Evolutionary conservation across 2,329 filamentous ascomycete genomes (phyloP).

Genomic region (Xylaria sp.): DNA sequence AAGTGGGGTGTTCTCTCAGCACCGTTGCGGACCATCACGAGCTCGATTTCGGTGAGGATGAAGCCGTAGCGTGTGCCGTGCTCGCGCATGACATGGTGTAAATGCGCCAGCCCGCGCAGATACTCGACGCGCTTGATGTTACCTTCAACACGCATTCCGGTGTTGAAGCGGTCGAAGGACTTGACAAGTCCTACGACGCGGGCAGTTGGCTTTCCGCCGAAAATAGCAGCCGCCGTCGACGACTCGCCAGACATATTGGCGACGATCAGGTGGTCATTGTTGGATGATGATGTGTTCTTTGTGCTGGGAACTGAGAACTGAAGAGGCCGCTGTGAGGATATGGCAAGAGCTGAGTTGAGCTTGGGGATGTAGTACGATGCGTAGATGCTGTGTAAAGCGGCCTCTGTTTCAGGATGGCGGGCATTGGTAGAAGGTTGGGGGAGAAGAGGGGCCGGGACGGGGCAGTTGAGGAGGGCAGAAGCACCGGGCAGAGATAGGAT

Average conservation of each 20-base stretch:
- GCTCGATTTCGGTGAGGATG: slow-evolving; percentile 95
- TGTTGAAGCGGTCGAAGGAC: slow-evolving; percentile 94
- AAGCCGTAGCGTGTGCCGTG: slow-evolving; percentile 94
- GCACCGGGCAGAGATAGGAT: slow-evolving; percentile 80
- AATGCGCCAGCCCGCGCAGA: slow-evolving; percentile 83
- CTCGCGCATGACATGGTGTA: slow-evolving; percentile 93
- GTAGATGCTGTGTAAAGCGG: slow-evolving; percentile 79
- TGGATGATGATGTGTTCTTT: slow-evolving; percentile 44
- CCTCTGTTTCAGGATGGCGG: slow-evolving; percentile 81
- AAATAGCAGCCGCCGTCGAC: slow-evolving; percentile 65
- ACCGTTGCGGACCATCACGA: slow-evolving; percentile 88
- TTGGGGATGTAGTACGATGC: slow-evolving; percentile 84
- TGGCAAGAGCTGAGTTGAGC: slow-evolving; percentile 83
- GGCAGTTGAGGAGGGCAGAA: slow-evolving; percentile 76
- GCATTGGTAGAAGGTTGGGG: slow-evolving; percentile 67
- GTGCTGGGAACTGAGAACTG: slow-evolving; percentile 60
- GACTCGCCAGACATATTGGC: slow-evolving; percentile 69
- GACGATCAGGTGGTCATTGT: slow-evolving; percentile 70
- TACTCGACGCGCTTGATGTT: slow-evolving; percentile 90
- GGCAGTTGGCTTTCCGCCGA: slow-evolving; percentile 60
- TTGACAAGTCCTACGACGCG: slow-evolving; percentile 77
- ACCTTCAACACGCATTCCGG: slow-evolving; percentile 87
- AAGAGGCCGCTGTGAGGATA: slow-evolving; percentile 76
- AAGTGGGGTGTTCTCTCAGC: slow-evolving; percentile 79
- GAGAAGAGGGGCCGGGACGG: slow-evolving; percentile 71